Percentiles rank a stretch among this genome's conserved stretches.
phyloP scores from a whole-genome alignment of 805 yeast genomes.

The Metschnikowia gelsemii region DNA sequence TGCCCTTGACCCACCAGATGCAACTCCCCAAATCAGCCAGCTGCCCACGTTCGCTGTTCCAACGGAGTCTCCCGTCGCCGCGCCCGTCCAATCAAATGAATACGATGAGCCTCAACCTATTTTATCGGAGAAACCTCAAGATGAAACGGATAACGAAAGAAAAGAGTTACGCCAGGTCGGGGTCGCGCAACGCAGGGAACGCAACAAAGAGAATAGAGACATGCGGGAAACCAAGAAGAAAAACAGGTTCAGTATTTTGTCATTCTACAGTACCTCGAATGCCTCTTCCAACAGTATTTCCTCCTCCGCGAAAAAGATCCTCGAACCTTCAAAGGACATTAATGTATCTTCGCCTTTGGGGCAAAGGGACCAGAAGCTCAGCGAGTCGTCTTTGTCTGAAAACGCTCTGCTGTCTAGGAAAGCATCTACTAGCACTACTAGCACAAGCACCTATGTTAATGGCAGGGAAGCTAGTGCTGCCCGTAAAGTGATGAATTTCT shows the following conservation, averaged over 20 bases:
- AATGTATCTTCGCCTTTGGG: slow-evolving; percentile 5
- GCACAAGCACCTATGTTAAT: slow-evolving; percentile 26
- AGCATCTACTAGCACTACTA: slow-evolving; percentile 17
- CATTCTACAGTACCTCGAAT: slow-evolving; percentile 41
- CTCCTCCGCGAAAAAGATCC: slow-evolving; percentile 25
- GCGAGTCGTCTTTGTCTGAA: slow-evolving; percentile 32
- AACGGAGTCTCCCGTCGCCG: slow-evolving; percentile 19
- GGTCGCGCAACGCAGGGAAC: slow-evolving; percentile 9
- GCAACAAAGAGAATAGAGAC: slow-evolving; percentile 24
- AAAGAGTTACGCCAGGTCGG: slow-evolving; percentile 5
- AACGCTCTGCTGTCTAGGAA: slow-evolving; percentile 6
- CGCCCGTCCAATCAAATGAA: neutral
- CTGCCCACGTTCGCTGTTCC: slow-evolving; percentile 28
- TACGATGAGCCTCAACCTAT: neutral
- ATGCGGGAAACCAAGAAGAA: slow-evolving; percentile 31
- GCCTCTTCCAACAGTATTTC: slow-evolving; percentile 19
- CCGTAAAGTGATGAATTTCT: slow-evolving; percentile 32
- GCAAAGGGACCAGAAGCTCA: slow-evolving; percentile 24
- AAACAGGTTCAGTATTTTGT: slow-evolving; percentile 44
- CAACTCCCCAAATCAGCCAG: slow-evolving; percentile 36
- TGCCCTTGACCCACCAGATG: slow-evolving; percentile 10
- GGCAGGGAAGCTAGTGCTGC: slow-evolving; percentile 71
- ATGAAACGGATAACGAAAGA: slow-evolving; percentile 2
- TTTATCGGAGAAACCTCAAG: slow-evolving; percentile 1
- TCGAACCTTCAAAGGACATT: slow-evolving; percentile 24